Percentiles rank a stretch among this genome's conserved stretches.
Evolutionary conservation across 1,284 basidiomycete species (phyloP).

Genomic region (Afroboletus lepidellus): DNA sequence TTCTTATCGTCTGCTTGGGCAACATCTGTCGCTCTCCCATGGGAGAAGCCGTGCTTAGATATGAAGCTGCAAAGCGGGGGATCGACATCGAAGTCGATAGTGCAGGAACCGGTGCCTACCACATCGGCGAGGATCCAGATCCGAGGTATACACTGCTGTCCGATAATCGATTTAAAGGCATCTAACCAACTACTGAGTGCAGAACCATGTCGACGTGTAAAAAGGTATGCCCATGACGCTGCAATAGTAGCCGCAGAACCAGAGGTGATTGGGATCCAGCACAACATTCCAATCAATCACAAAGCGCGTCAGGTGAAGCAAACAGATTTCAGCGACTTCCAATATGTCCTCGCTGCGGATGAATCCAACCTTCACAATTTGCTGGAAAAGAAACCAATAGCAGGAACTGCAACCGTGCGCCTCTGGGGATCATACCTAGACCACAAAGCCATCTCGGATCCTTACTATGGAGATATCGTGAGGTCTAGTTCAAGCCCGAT

Average conservation of each 20-base stretch:
- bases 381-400: constrained; percentile 50
- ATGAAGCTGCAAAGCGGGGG: constrained; percentile 58
- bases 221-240: constrained; percentile 42
- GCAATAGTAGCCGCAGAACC: neutral
- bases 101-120: constrained; percentile 71
- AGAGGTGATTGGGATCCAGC: constrained; percentile 36
- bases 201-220: constrained; percentile 63
- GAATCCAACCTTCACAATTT: constrained; percentile 61
- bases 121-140: constrained; percentile 71
- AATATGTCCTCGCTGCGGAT: constrained; percentile 73
- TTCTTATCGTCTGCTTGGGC: constrained; percentile 73
- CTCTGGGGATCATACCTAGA: constrained; percentile 78
- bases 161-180: neutral
- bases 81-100: constrained; percentile 68
- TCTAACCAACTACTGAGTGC: neutral
- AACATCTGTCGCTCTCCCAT: constrained; percentile 81
- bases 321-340: constrained; percentile 62
- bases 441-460: constrained; percentile 62
- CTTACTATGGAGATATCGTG: constrained; percentile 72
- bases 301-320: constrained; percentile 55
- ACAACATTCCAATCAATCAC: constrained; percentile 60
- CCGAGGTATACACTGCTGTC: constrained; percentile 47
- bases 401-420: constrained; percentile 54
- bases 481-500: constrained; percentile 18
- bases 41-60: constrained; percentile 69